These are phyloP conservation scores for Aspergillus baeticus DNA, from an alignment of 495 filamentous ascomycete species.

Conservation along the genomic window DNA sequence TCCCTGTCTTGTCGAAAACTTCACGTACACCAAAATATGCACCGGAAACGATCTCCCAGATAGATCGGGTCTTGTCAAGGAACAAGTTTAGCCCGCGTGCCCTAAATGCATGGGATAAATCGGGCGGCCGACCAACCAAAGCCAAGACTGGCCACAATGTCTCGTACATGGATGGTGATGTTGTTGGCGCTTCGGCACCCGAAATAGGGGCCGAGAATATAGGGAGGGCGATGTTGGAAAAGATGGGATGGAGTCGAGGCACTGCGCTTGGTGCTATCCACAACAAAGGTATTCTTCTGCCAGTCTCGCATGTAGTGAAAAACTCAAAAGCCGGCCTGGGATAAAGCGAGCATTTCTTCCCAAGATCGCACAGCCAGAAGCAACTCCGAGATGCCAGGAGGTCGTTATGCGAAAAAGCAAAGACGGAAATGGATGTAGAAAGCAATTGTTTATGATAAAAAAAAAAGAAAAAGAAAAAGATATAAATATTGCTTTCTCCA, in stretches of 20 bases:
- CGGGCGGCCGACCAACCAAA: constrained; percentile 23
- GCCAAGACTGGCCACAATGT: constrained; percentile 45
- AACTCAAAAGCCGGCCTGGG: constrained; percentile 82
- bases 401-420: too few species aligned
- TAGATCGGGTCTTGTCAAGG: constrained; percentile 34
- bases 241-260: constrained; percentile 94
- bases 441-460: too few species aligned
- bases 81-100: constrained; percentile 35
- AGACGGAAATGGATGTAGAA: too few species aligned
- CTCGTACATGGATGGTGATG: constrained; percentile 78
- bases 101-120: constrained; percentile 27
- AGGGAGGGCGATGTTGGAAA: constrained; percentile 87
- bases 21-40: constrained; percentile 55
- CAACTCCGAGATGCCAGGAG: too few species aligned
- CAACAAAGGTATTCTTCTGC: constrained; percentile 84
- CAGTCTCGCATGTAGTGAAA: constrained; percentile 86
- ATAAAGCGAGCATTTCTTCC: constrained; percentile 35
- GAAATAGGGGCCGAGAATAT: constrained; percentile 82
- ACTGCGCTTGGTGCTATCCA: constrained; percentile 80
- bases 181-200: constrained; percentile 80
- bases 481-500: background rate
- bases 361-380: too few species aligned
- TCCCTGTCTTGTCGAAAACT: constrained; percentile 76
- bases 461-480: too few species aligned
- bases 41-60: constrained; percentile 38